Conservation (phyloP, 129 eudicot genomes). For the Helianthus annuus region HanXRQr2.0-SUNRISE NC_035441.2:138256123-138256622, state of each 20-base stretch:
- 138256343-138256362: not conserved
- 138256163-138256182: not conserved
- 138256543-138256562: conserved; percentile 92
- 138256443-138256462: conserved; percentile 30
- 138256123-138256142: not conserved
- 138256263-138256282: conserved; percentile 6
- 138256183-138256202: not conserved
- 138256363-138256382: not conserved
- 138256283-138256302: conserved; percentile 13
- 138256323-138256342: conserved; percentile 4
- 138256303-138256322: conserved; percentile 8
- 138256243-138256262: conserved; percentile 3
- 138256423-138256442: conserved; percentile 25
- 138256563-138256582: conserved; percentile 90
- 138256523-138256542: conserved; percentile 89
- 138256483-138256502: conserved; percentile 97
- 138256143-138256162: not conserved
- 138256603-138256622: conserved; percentile 91
- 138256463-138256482: conserved; percentile 97
- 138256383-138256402: conserved; percentile 14
- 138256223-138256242: conserved; percentile 17
- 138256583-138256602: conserved; percentile 89
- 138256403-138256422: not conserved
- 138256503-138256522: conserved; percentile 83
- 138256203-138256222: not conserved